Base-by-base conservation (phyloP, 192 early-diverging fungal genomes). In the Entomortierella parvispora region DNA sequence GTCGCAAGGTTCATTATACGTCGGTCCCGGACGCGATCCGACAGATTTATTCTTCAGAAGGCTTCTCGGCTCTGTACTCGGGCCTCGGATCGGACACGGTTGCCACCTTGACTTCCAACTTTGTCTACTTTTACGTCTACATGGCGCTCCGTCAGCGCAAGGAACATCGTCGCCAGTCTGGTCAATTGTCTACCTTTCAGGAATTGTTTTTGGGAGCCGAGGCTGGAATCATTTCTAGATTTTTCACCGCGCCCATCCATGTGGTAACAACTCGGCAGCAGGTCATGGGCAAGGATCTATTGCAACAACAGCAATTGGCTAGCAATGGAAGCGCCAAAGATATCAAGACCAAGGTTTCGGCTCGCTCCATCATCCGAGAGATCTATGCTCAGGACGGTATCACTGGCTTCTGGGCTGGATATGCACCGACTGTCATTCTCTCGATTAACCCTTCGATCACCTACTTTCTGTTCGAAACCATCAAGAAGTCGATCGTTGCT, bases 91-190 rank as follows among this genome's bases (percentile, higher is more conserved):
- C 84, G 18, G 82, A 85, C 65, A 83, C 82, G 8, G n/a, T 85
- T 14, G 84, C 84, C 7, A 83, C 84, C 7, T 43, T 85, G n/a
- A 49, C 74, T 12, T 85, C 84, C 1, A 85, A 79, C 50, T 85
- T 85, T 58, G 80, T 83, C 15, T 85, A 83, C 45, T 83, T 81
- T 57, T 85, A 85, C 57, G 81, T 82, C 50, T 85, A 85, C 55
- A 81, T 80, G 42, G 67, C 80, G 0, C 49, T 85, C 3, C 61
- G 84, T 22, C 78, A 85, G 31, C 40, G 79, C 4, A 82, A 85
- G 28, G 84, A 85, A 43, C 72, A 69, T 28, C 50, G 80, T 20
- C 80, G 82, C 17, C 62, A 76, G n/a, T 71, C 78, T 7, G 68
- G 75, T 18, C 56, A 79, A 32, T 43, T 85, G 58, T 75, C 76